Evolutionary conservation across 352 stramenopile genomes (phyloP).

Genomic region (Phytophthora nicotianae): DNA sequence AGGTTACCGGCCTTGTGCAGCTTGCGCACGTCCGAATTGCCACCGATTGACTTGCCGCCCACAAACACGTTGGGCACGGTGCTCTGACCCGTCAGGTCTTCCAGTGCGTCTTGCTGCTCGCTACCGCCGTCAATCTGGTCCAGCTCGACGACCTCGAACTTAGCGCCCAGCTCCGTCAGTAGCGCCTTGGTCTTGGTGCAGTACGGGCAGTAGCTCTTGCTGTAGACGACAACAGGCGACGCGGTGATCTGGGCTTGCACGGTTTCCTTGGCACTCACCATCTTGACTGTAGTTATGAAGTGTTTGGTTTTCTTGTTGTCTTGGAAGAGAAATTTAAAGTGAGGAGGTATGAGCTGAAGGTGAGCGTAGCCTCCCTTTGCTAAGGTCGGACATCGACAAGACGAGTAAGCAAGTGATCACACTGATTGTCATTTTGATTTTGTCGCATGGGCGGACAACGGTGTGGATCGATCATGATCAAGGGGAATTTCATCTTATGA

Average conservation of each 20-base stretch:
- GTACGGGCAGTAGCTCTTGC: slow-evolving; percentile 96
- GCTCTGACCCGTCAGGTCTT: slow-evolving; percentile 85
- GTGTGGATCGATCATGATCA: neutral
- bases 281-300: slow-evolving; percentile 11
- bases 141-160: slow-evolving; percentile 68
- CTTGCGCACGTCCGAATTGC: slow-evolving; percentile 94
- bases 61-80: slow-evolving; percentile 99
- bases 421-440: too few relatives aligned
- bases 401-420: neutral
- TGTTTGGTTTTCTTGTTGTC: neutral
- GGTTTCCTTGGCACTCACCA: slow-evolving; percentile 67
- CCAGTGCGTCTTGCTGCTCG: slow-evolving; percentile 65
- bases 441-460: neutral
- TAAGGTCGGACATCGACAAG: neutral
- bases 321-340: neutral
- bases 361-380: neutral
- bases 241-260: slow-evolving; percentile 63
- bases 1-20: slow-evolving; percentile 90
- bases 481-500: too few relatives aligned
- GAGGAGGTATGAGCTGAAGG: neutral
- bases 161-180: slow-evolving; percentile 55
- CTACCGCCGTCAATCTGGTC: slow-evolving; percentile 56
- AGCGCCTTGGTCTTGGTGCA: slow-evolving; percentile 84
- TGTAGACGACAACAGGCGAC: slow-evolving; percentile 84
- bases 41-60: slow-evolving; percentile 92